Percentiles rank a stretch among this genome's conserved stretches.
Evolutionary conservation across 306 rosid species (phyloP).

Genomic region (Sphenostylis stenocarpa): DNA sequence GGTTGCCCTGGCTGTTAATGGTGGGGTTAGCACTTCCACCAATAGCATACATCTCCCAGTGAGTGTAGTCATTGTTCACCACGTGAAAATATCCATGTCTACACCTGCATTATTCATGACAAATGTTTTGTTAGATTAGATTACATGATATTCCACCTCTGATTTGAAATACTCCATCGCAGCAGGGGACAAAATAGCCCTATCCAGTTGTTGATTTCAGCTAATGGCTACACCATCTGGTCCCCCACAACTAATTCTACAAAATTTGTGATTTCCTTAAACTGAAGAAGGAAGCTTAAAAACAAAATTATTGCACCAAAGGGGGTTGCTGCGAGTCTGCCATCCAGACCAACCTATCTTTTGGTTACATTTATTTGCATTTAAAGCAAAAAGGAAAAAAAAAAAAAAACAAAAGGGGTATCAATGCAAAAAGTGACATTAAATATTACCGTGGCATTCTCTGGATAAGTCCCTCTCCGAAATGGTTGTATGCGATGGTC

Average conservation of each 20-base stretch:
- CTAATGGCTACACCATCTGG: conserved; percentile 1
- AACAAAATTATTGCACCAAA: conserved; percentile 30
- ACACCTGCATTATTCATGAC: conserved; percentile 63
- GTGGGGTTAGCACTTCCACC: conserved; percentile 97
- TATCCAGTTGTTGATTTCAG: conserved; percentile 23
- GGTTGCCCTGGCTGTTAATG: conserved; percentile 97
- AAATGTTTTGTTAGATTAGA: conserved; percentile 28
- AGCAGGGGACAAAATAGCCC: not conserved
- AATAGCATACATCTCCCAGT: conserved; percentile 99
- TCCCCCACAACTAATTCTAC: conserved; percentile 11
- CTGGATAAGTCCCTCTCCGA: conserved; percentile 97
- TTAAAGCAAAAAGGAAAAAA: conserved; percentile 14
- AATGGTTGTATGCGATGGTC: conserved; percentile 97
- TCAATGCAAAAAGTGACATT: conserved; percentile 25
- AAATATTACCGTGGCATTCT: conserved; percentile 92
- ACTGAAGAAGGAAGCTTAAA: not conserved
- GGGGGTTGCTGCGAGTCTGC: conserved; percentile 17
- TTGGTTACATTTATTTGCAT: conserved; percentile 19
- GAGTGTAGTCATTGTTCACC: conserved; percentile 99
- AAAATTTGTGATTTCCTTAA: conserved; percentile 10
- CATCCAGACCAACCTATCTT: conserved; percentile 27
- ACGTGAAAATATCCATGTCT: conserved; percentile 98
- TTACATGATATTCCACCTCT: not conserved
- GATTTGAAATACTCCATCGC: not conserved
- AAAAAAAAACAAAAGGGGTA: not conserved